phyloP scores from a whole-genome alignment of 768 basidiomycete species.

The Lentinula edodes region DNA sequence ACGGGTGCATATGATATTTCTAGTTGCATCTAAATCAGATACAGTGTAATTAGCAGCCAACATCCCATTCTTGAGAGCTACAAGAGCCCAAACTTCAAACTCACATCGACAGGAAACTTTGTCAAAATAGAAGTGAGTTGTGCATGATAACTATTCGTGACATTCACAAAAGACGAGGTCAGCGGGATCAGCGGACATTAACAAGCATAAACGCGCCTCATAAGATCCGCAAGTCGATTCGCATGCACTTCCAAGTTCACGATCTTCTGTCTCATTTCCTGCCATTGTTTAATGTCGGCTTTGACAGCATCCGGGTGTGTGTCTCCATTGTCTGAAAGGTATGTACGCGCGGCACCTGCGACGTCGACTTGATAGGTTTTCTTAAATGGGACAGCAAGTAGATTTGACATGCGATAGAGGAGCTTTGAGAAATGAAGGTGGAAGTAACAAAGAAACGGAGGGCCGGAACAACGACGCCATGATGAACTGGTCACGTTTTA shows the following conservation, averaged over 20 bases:
- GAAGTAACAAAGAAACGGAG: too few relatives aligned
- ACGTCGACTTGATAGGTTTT: conserved; percentile 54
- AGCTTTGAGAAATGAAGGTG: too few relatives aligned
- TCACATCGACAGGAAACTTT: conserved; percentile 79
- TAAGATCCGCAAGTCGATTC: conserved; percentile 42
- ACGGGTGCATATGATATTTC: conserved; percentile 69
- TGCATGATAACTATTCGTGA: conserved; percentile 72
- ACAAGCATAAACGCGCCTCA: conserved; percentile 45
- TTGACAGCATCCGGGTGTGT: conserved; percentile 83
- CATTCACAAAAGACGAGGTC: background rate
- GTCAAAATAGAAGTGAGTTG: conserved; percentile 79
- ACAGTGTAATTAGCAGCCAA: background rate
- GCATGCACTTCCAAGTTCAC: conserved; percentile 48
- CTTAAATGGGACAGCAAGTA: conserved; percentile 72
- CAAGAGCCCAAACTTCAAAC: background rate
- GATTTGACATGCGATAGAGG: conserved; percentile 58
- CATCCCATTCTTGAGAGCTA: background rate
- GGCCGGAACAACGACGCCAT: too few relatives aligned
- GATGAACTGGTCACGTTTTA: too few relatives aligned
- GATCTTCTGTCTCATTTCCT: conserved; percentile 53
- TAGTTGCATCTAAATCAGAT: conserved; percentile 55
- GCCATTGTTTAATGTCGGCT: conserved; percentile 71
- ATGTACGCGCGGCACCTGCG: conserved; percentile 49
- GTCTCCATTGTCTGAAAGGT: conserved; percentile 63
- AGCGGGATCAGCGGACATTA: background rate